phyloP scores from a whole-genome alignment of 345 rosid genomes.

The Odontarrhena argentea region DNA sequence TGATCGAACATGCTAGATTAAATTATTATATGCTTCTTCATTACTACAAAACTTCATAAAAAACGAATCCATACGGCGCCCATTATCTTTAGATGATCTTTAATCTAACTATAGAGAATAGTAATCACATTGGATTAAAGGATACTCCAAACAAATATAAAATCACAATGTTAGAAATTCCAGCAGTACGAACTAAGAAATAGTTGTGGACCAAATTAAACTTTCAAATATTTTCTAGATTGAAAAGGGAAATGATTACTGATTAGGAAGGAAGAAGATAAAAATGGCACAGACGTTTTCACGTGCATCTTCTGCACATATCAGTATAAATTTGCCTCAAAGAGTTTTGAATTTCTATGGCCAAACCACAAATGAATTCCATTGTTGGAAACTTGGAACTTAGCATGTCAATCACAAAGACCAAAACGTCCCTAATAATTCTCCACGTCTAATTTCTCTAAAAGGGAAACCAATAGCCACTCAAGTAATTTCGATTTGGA shows the following conservation, averaged over 20 bases:
- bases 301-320: conserved; percentile 6
- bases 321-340: not conserved
- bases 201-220: not conserved
- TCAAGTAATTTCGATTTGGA: not conserved
- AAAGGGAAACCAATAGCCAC: not conserved
- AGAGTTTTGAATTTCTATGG: not conserved
- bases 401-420: conserved; percentile 1
- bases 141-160: conserved; percentile 2
- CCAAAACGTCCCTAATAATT: not conserved
- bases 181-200: conserved; percentile 1
- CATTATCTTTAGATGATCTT: not conserved
- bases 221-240: not conserved
- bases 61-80: conserved; percentile 1
- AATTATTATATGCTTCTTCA: not conserved
- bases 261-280: conserved; percentile 1
- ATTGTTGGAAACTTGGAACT: conserved; percentile 18
- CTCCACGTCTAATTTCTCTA: not conserved
- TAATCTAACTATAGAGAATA: not conserved
- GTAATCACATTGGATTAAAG: not conserved
- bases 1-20: not conserved
- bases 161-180: not conserved
- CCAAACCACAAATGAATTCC: not conserved
- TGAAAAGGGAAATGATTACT: not conserved
- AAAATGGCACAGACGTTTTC: not conserved
- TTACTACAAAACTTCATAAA: not conserved